phyloP scores from a whole-genome alignment of 768 basidiomycete genomes.

The Leccinum subtestaceum region DNA sequence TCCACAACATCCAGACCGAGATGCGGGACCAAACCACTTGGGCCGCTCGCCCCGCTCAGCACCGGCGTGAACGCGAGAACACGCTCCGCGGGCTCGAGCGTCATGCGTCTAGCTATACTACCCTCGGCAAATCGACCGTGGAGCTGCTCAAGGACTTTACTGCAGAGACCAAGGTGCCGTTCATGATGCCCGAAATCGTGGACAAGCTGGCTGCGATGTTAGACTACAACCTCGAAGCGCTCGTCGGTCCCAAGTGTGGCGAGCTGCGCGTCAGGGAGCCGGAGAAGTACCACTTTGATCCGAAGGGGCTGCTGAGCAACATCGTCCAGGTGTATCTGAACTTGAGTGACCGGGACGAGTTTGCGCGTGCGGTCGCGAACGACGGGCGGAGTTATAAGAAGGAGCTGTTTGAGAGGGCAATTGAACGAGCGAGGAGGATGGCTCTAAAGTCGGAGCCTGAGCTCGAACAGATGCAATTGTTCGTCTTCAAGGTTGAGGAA shows the following conservation, averaged over 20 bases:
- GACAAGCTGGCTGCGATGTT: slow-evolving; percentile 94
- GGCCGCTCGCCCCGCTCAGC: slow-evolving; percentile 59
- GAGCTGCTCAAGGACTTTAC: slow-evolving; percentile 90
- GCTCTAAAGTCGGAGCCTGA: slow-evolving; percentile 75
- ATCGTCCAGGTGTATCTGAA: slow-evolving; percentile 90
- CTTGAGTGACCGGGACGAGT: slow-evolving; percentile 73
- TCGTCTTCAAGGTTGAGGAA: slow-evolving; percentile 83
- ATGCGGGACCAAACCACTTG: slow-evolving; percentile 77
- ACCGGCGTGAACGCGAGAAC: slow-evolving; percentile 82
- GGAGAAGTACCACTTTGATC: slow-evolving; percentile 88
- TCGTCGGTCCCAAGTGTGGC: slow-evolving; percentile 86
- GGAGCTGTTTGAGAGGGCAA: slow-evolving; percentile 79
- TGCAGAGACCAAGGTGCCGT: slow-evolving; percentile 85
- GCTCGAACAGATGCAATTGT: slow-evolving; percentile 61
- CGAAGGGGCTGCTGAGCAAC: slow-evolving; percentile 76
- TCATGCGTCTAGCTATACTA: slow-evolving; percentile 82
- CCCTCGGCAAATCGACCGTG: slow-evolving; percentile 86
- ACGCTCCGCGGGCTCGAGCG: slow-evolving; percentile 79
- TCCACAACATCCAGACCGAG: slow-evolving; percentile 80
- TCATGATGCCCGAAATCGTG: slow-evolving; percentile 96
- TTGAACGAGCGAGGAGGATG: slow-evolving; percentile 57
- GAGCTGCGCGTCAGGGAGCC: slow-evolving; percentile 83
- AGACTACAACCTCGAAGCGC: slow-evolving; percentile 87
- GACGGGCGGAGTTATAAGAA: slow-evolving; percentile 91
- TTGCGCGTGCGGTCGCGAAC: slow-evolving; percentile 83